phyloP scores from a whole-genome alignment of 1,284 basidiomycete genomes.

The Coriolopsis trogii region DNA sequence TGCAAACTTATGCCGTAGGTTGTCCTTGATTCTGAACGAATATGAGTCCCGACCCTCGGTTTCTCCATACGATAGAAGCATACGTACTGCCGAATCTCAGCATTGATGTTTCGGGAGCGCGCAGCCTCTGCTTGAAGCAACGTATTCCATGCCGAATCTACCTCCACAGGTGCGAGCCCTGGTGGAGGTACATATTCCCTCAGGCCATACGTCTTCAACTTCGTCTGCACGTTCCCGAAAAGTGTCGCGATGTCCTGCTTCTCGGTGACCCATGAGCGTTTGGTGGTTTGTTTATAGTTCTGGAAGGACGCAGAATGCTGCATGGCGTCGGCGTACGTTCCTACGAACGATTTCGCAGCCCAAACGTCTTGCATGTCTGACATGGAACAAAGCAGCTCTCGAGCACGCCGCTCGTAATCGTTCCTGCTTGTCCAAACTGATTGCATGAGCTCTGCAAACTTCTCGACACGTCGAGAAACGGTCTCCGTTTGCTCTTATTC shows the following conservation, averaged over 20 bases:
- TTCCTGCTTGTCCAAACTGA: constrained; percentile 85
- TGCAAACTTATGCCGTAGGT: constrained; percentile 83
- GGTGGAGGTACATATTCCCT: constrained; percentile 81
- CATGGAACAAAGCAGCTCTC: constrained; percentile 72
- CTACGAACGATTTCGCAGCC: constrained; percentile 62
- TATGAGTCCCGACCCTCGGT: background rate
- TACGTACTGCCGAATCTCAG: constrained; percentile 85
- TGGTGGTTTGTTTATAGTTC: constrained; percentile 84
- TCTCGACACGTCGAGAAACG: constrained; percentile 90
- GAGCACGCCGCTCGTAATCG: constrained; percentile 92
- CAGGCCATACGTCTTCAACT: constrained; percentile 89
- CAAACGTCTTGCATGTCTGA: constrained; percentile 66
- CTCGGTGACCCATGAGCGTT: constrained; percentile 89
- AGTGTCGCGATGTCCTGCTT: constrained; percentile 88
- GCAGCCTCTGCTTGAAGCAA: constrained; percentile 78
- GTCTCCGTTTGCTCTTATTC: constrained; percentile 89
- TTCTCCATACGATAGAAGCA: background rate
- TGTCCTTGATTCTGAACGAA: constrained; percentile 81
- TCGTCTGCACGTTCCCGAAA: constrained; percentile 94
- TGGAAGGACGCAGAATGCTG: constrained; percentile 75
- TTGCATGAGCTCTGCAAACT: constrained; percentile 95
- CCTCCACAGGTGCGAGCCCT: constrained; percentile 73
- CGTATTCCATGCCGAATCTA: constrained; percentile 80
- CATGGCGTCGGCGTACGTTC: constrained; percentile 84
- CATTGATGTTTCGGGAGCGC: constrained; percentile 86